Evolutionary conservation across 176 grass and related monocot genomes (phyloP).

Genomic region (Hordeum vulgare): DNA sequence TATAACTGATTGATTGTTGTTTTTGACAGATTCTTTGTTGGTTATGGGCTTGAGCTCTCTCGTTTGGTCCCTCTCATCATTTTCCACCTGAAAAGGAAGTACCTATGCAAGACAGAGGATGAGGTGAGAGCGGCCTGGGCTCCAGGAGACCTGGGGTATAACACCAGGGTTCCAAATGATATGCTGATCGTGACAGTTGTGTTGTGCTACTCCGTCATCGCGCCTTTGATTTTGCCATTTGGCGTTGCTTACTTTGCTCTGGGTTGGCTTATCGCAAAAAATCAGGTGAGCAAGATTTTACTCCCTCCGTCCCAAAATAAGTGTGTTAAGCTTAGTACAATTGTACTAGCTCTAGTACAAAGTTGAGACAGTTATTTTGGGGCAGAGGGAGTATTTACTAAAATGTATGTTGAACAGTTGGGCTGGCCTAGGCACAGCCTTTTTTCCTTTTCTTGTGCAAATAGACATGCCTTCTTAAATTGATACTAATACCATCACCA

Average conservation of each 20-base stretch:
- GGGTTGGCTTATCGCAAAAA: conserved; percentile 79
- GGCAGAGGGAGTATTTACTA: too few relatives aligned
- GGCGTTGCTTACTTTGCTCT: conserved; percentile 77
- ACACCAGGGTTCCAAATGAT: conserved; percentile 77
- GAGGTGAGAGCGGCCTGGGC: conserved; percentile 77
- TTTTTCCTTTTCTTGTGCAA: too few relatives aligned
- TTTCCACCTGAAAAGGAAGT: conserved; percentile 91
- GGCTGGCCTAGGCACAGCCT: background rate
- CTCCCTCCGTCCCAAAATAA: too few relatives aligned
- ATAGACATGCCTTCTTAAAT: background rate
- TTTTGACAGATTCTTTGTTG: conserved; percentile 81
- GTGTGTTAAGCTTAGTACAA: too few relatives aligned
- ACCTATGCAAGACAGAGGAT: conserved; percentile 90
- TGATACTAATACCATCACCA: background rate
- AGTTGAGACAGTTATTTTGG: too few relatives aligned
- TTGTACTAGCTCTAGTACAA: too few relatives aligned
- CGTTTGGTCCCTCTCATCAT: conserved; percentile 87
- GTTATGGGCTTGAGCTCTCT: conserved; percentile 91
- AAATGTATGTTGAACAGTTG: background rate
- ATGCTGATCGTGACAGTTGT: conserved; percentile 85
- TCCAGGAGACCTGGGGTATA: conserved; percentile 60
- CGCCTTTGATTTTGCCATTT: conserved; percentile 84
- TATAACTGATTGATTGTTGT: conserved; percentile 19
- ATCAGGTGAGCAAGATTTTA: conserved; percentile 48
- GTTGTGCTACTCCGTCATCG: conserved; percentile 87